These are phyloP conservation scores for Chaetomiaceae sp. DNA, from an alignment of 2,329 filamentous ascomycete genomes.

Conservation along the genomic window DNA sequence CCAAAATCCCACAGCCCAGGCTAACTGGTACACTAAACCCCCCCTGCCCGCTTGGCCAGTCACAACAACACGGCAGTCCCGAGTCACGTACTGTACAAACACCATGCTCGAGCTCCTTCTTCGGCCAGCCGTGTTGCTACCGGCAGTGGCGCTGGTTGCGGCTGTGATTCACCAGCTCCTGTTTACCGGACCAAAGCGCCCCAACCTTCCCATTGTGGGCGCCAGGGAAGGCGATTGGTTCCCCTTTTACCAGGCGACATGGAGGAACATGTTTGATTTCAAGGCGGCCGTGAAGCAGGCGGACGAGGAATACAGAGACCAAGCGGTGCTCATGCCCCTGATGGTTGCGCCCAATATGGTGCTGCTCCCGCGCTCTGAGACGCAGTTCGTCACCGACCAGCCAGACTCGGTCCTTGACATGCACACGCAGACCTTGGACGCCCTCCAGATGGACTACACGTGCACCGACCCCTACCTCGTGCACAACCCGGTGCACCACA, in stretches of 20 bases:
- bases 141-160: slow-evolving; percentile 23
- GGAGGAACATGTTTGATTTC: slow-evolving; percentile 32
- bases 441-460: slow-evolving; percentile 29
- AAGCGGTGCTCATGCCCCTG: slow-evolving; percentile 29
- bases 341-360: slow-evolving; percentile 24
- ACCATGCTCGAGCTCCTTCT: slow-evolving; percentile 16
- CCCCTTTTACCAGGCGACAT: slow-evolving; percentile 29
- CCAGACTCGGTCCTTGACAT: slow-evolving; percentile 29
- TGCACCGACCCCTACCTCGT: slow-evolving; percentile 25
- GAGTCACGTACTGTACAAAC: not conserved
- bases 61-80: too few species aligned
- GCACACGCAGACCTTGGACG: slow-evolving; percentile 22
- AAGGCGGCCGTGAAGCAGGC: slow-evolving; percentile 27
- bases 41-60: too few species aligned
- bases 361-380: slow-evolving; percentile 29
- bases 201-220: slow-evolving; percentile 31
- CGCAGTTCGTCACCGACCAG: slow-evolving; percentile 32
- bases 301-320: slow-evolving; percentile 26
- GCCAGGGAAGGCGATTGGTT: slow-evolving; percentile 35
- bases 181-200: slow-evolving; percentile 26
- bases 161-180: slow-evolving; percentile 29
- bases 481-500: slow-evolving; percentile 26
- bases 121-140: slow-evolving; percentile 28
- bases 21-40: too few species aligned
- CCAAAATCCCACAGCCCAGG: too few species aligned